phyloP scores from a whole-genome alignment of 2,329 filamentous ascomycete species.

The Dendrostoma leiphaemia region DNA sequence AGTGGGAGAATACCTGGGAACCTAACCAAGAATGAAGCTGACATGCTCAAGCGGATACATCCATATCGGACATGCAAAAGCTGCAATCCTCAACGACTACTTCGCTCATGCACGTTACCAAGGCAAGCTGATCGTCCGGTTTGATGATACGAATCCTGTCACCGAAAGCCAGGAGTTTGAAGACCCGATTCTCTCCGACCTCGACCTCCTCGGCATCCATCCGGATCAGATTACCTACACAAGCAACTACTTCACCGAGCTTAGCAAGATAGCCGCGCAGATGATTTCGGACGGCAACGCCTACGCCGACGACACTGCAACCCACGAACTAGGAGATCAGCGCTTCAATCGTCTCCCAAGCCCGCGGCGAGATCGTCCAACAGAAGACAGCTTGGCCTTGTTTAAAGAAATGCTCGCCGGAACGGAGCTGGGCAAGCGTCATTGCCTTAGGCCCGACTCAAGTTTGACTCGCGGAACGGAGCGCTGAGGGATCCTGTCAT shows the following conservation, averaged over 20 bases:
- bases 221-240: conserved; percentile 86
- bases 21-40: too few species aligned
- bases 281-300: conserved; percentile 86
- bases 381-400: conserved; percentile 81
- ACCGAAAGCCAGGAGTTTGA: conserved; percentile 98
- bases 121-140: conserved; percentile 84
- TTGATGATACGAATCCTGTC: conserved; percentile 95
- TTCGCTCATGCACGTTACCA: conserved; percentile 93
- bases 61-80: conserved; percentile 95
- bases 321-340: conserved; percentile 83
- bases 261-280: conserved; percentile 80
- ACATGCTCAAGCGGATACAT: conserved; percentile 85
- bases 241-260: conserved; percentile 90
- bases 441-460: conserved; percentile 97
- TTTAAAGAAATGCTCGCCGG: conserved; percentile 94
- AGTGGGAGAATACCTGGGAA: too few species aligned
- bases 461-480: conserved; percentile 88
- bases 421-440: conserved; percentile 72
- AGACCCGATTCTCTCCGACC: conserved; percentile 88
- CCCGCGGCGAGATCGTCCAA: conserved; percentile 70
- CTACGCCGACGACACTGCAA: conserved; percentile 93
- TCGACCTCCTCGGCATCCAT: conserved; percentile 86
- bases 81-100: conserved; percentile 90
- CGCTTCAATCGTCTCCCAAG: conserved; percentile 82
- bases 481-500: conserved; percentile 96